Conservation (phyloP, 2,329 filamentous ascomycete species). For the Juglanconis oblonga region DNA sequence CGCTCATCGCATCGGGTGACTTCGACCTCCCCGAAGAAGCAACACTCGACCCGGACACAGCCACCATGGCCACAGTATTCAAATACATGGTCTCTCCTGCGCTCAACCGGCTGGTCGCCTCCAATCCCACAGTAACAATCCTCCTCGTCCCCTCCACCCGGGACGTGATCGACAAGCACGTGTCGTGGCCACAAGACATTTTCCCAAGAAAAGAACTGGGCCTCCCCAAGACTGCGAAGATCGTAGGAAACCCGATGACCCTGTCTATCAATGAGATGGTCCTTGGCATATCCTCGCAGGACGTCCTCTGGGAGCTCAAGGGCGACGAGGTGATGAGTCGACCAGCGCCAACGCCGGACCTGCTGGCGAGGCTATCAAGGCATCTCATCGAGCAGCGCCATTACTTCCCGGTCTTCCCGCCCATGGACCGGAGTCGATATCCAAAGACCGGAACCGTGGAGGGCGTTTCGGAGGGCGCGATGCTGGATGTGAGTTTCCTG, state of each 20-base stretch:
- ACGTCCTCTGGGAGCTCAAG: slow-evolving; percentile 79
- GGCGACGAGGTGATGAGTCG: slow-evolving; percentile 66
- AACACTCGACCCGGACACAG: slow-evolving; percentile 69
- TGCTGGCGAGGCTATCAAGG: slow-evolving; percentile 68
- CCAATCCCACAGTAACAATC: slow-evolving; percentile 75
- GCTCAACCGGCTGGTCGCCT: slow-evolving; percentile 65
- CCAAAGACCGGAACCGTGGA: slow-evolving; percentile 62
- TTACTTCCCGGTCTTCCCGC: slow-evolving; percentile 86
- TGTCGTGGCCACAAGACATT: slow-evolving; percentile 72
- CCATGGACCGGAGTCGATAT: slow-evolving; percentile 64
- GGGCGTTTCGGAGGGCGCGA: slow-evolving; percentile 66
- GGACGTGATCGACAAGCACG: slow-evolving; percentile 76
- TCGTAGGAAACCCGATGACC: slow-evolving; percentile 89
- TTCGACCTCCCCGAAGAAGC: slow-evolving; percentile 71
- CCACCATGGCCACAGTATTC: slow-evolving; percentile 81
- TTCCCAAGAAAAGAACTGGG: slow-evolving; percentile 71
- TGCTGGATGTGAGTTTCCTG: slow-evolving; percentile 78
- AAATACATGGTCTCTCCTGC: slow-evolving; percentile 72
- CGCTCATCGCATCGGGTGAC: slow-evolving; percentile 76
- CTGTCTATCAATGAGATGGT: slow-evolving; percentile 84
- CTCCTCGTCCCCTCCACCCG: slow-evolving; percentile 80
- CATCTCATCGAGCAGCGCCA: slow-evolving; percentile 87
- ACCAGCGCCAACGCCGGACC: slow-evolving; percentile 52
- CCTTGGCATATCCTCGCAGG: slow-evolving; percentile 78
- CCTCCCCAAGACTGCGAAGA: slow-evolving; percentile 66